Percentiles rank a stretch among this genome's conserved stretches.
Conservation (phyloP, 768 basidiomycete species). For the Termitomyces sp. region DNA sequence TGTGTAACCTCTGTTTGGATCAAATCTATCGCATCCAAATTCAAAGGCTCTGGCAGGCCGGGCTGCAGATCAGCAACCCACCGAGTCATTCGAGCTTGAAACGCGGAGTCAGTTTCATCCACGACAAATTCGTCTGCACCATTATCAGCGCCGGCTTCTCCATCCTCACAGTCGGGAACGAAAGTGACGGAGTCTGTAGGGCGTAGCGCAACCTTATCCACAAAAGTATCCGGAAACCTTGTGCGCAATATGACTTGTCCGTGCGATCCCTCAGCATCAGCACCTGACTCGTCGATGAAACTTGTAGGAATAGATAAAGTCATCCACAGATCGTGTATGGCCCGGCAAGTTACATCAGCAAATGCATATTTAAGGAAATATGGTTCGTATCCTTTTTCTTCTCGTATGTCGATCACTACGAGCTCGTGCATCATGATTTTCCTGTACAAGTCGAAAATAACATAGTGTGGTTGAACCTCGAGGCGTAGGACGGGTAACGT, state of each 20-base stretch:
- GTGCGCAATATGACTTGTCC: neutral
- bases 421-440: neutral
- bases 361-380: too few relatives aligned
- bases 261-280: neutral
- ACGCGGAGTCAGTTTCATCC: neutral
- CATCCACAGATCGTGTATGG: neutral
- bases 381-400: neutral
- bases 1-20: neutral
- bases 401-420: neutral
- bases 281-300: too few relatives aligned
- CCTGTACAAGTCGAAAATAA: neutral
- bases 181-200: neutral
- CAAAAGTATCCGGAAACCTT: too few relatives aligned
- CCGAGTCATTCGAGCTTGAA: neutral
- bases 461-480: neutral
- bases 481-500: neutral
- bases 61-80: neutral
- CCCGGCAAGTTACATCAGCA: neutral
- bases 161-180: neutral
- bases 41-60: neutral
- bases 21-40: neutral
- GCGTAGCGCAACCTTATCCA: neutral
- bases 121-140: neutral
- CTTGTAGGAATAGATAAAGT: too few relatives aligned
- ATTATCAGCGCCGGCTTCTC: neutral